A percentile compares a stretch with the other conserved stretches of the same genome.
Conservation (phyloP, 2,329 filamentous ascomycete genomes). For the Botrytis aclada region DNA sequence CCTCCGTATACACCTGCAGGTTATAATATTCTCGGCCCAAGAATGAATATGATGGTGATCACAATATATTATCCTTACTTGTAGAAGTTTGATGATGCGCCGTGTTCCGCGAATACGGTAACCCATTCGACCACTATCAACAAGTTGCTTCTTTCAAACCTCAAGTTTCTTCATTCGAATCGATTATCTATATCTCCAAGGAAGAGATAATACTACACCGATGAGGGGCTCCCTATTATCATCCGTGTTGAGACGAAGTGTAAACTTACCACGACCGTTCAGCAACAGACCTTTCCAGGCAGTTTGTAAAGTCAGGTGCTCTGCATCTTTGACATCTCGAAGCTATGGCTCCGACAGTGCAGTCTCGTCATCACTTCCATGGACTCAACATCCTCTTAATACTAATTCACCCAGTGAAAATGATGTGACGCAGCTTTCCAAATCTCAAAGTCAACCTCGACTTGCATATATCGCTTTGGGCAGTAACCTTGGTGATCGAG, state of each 20-base stretch:
- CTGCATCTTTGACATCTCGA: background rate
- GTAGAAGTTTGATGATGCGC: background rate
- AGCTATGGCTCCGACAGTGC: conserved; percentile 8
- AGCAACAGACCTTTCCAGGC: background rate
- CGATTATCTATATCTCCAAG: background rate
- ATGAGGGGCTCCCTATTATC: conserved; percentile 8
- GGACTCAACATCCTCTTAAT: conserved; percentile 16
- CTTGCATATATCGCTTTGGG: conserved; percentile 81
- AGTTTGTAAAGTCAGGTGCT: background rate
- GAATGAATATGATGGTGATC: background rate
- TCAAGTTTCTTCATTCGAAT: background rate
- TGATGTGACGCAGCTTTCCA: background rate
- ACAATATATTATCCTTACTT: background rate
- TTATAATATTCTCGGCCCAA: background rate
- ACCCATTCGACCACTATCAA: background rate
- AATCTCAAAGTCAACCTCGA: conserved; percentile 1
- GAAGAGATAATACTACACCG: background rate
- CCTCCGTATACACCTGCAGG: background rate
- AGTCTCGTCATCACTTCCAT: background rate
- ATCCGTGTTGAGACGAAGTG: background rate
- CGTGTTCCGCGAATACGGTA: background rate
- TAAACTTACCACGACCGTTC: too few species aligned
- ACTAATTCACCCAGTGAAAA: background rate
- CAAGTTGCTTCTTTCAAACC: background rate
- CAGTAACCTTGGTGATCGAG: conserved; percentile 85